A percentile compares a stretch with the other conserved stretches of the same genome.
These are phyloP conservation scores for Colletotrichum echinochloae DNA, from an alignment of 2,329 filamentous ascomycete species.

Conservation along the genomic window DNA sequence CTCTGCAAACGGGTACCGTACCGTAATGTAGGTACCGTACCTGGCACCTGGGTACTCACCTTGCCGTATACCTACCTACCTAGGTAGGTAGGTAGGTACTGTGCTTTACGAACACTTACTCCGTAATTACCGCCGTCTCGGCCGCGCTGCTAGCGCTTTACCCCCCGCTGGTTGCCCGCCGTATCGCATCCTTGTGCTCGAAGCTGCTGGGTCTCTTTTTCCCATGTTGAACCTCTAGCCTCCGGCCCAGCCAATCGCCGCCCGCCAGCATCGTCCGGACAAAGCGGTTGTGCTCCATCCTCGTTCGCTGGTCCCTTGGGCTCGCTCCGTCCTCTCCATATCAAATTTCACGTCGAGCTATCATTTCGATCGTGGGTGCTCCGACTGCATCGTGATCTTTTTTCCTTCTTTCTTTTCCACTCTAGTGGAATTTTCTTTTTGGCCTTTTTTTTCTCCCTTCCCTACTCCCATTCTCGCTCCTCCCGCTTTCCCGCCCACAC, in stretches of 20 bases:
- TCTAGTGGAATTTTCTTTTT: neutral
- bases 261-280: conserved; percentile 27
- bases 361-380: conserved; percentile 25
- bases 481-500: conserved; percentile 11
- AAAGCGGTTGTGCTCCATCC: conserved; percentile 21
- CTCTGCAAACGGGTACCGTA: neutral
- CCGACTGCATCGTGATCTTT: conserved; percentile 25
- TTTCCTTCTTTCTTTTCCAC: neutral
- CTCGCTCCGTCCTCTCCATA: conserved; percentile 30
- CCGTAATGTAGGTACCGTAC: neutral
- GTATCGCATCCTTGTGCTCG: conserved; percentile 21
- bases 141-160: neutral
- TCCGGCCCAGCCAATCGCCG: conserved; percentile 29
- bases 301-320: conserved; percentile 13
- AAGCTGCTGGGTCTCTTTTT: neutral
- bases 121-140: neutral
- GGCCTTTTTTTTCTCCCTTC: neutral
- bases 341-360: conserved; percentile 35
- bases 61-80: neutral
- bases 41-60: too few species aligned
- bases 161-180: conserved; percentile 5
- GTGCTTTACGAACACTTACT: neutral
- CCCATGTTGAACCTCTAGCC: conserved; percentile 10
- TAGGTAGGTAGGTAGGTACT: too few species aligned
- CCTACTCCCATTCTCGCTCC: neutral